phyloP scores from a whole-genome alignment of 2,329 filamentous ascomycete species.

The Penicillium decumbens region DNA sequence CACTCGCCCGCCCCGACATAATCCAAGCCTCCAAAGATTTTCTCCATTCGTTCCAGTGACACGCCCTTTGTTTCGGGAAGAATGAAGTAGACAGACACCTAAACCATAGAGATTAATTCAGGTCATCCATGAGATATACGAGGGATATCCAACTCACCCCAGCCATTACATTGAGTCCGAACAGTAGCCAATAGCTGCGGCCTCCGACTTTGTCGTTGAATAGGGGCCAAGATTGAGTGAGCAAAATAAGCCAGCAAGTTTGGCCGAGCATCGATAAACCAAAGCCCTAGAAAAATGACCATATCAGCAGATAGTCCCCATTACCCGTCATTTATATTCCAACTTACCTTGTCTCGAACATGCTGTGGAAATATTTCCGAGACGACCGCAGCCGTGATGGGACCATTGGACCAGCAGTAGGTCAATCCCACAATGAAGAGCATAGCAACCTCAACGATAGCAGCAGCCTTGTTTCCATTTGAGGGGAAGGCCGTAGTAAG shows the following conservation, averaged over 20 bases:
- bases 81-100: slow-evolving; percentile 33
- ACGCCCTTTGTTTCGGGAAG: slow-evolving; percentile 37
- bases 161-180: slow-evolving; percentile 32
- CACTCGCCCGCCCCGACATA: slow-evolving; percentile 36
- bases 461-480: slow-evolving; percentile 34
- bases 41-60: slow-evolving; percentile 35
- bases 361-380: slow-evolving; percentile 42
- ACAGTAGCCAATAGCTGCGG: slow-evolving; percentile 41
- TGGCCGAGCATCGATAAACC: slow-evolving; percentile 29
- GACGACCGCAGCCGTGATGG: slow-evolving; percentile 36
- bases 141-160: slow-evolving; percentile 6
- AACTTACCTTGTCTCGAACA: slow-evolving; percentile 36
- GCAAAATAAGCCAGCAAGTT: slow-evolving; percentile 36
- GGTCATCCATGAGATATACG: background rate
- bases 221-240: slow-evolving; percentile 41
- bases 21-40: slow-evolving; percentile 36
- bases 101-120: background rate
- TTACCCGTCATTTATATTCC: background rate
- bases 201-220: slow-evolving; percentile 39
- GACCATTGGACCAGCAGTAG: slow-evolving; percentile 43
- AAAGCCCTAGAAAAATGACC: slow-evolving; percentile 5
- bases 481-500: slow-evolving; percentile 38
- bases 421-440: slow-evolving; percentile 43
- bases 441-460: slow-evolving; percentile 41
- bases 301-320: background rate